Conservation (phyloP, 257 asterid species). For the Penstemon davidsonii region DNA sequence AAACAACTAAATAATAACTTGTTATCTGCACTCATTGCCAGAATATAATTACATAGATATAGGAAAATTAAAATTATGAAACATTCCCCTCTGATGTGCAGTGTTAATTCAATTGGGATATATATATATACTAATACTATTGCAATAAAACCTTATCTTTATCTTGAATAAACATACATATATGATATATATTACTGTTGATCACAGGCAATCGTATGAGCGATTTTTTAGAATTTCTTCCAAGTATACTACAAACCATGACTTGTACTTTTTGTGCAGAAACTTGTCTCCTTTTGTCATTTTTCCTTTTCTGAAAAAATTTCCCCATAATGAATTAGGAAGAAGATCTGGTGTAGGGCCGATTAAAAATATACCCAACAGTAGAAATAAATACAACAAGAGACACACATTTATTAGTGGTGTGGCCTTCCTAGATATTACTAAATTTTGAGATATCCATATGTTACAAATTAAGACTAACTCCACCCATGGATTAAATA, state of each 20-base stretch:
- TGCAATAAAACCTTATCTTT: no score
- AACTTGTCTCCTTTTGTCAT: background rate
- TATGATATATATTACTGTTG: background rate
- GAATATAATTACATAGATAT: slow-evolving; percentile 32
- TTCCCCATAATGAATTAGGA: background rate
- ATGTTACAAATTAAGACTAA: no score
- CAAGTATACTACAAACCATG: background rate
- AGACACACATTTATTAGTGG: no score
- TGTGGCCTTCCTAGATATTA: no score
- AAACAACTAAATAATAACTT: no score
- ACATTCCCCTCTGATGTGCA: background rate
- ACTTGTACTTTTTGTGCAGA: background rate
- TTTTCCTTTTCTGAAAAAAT: background rate
- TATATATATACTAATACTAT: background rate
- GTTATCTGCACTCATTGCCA: no score
- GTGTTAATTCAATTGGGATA: background rate
- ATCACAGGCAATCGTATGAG: background rate
- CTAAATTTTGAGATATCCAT: no score
- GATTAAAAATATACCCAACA: background rate
- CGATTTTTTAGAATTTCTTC: no score
- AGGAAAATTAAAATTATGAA: background rate
- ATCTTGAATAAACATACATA: background rate
- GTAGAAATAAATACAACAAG: no score
- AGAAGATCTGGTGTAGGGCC: background rate
- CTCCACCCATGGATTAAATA: no score